Conservation (phyloP, 352 stramenopile species). For the Phytophthora tubulina region DNA sequence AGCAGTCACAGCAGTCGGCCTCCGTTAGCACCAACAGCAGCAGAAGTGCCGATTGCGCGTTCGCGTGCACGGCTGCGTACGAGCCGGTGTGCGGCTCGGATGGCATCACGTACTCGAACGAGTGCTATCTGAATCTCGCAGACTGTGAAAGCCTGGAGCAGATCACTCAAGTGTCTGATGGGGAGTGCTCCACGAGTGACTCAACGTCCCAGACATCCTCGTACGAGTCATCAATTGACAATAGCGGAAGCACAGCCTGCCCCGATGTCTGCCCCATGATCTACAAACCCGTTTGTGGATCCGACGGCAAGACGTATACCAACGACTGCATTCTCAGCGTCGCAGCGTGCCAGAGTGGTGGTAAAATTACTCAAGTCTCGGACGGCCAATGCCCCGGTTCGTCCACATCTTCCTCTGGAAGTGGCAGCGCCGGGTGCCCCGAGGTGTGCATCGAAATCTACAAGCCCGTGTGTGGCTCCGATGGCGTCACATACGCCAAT, state of each 20-base stretch:
- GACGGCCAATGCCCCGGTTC: slow-evolving; percentile 33
- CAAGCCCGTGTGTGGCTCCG: slow-evolving; percentile 20
- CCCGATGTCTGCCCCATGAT: slow-evolving; percentile 36
- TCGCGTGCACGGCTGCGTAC: slow-evolving; percentile 10
- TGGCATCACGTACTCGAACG: slow-evolving; percentile 27
- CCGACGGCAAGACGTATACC: slow-evolving; percentile 30
- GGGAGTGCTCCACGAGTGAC: not conserved
- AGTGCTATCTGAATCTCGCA: slow-evolving; percentile 14
- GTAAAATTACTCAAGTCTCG: slow-evolving; percentile 19
- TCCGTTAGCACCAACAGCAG: slow-evolving; percentile 10
- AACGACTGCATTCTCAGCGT: slow-evolving; percentile 44
- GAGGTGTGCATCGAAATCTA: slow-evolving; percentile 26
- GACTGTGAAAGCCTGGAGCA: slow-evolving; percentile 3
- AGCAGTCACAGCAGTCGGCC: slow-evolving; percentile 7
- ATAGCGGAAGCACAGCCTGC: slow-evolving; percentile 18
- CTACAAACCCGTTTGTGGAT: slow-evolving; percentile 32
- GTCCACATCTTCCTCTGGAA: not conserved
- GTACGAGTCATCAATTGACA: slow-evolving; percentile 1
- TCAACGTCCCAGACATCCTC: slow-evolving; percentile 1
- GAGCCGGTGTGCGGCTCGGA: slow-evolving; percentile 27
- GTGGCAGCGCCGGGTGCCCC: not conserved
- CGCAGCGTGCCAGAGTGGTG: slow-evolving; percentile 33
- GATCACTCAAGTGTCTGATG: slow-evolving; percentile 10
- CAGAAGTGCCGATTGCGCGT: slow-evolving; percentile 10
- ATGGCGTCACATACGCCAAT: slow-evolving; percentile 26